Conservation (phyloP, 306 rosid species). For the Medicago lupulina region DNA sequence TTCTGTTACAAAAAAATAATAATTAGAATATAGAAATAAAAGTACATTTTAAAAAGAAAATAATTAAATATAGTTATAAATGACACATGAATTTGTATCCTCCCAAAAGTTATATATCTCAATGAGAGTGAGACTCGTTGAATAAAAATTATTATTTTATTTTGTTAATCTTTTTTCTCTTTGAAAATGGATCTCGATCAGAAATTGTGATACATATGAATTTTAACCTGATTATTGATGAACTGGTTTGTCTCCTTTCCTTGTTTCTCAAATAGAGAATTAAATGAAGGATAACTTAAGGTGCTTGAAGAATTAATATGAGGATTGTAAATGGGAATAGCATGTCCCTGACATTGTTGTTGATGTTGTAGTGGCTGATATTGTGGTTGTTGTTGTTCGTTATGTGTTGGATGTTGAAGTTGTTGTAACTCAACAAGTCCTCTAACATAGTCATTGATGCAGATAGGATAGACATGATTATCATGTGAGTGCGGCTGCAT, state of each 20-base stretch:
- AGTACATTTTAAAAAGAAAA: neutral
- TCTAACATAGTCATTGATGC: no score
- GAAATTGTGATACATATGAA: slow-evolving; percentile 1
- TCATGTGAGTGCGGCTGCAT: no score
- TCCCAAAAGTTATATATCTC: neutral
- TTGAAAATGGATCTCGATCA: no score
- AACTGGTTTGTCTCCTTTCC: slow-evolving; percentile 57
- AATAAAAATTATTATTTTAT: neutral
- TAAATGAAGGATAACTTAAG: slow-evolving; percentile 33
- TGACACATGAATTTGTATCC: neutral
- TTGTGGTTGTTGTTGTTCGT: no score
- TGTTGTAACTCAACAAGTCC: no score
- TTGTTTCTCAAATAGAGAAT: slow-evolving; percentile 53
- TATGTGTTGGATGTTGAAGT: no score
- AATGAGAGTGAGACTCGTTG: no score
- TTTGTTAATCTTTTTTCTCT: neutral
- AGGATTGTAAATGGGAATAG: neutral
- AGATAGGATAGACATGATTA: no score
- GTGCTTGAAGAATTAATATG: slow-evolving; percentile 23
- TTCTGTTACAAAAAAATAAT: slow-evolving; percentile 49
- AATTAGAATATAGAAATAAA: neutral
- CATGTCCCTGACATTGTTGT: no score
- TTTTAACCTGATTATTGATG: slow-evolving; percentile 63
- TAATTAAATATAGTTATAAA: neutral
- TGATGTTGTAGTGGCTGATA: no score